A percentile compares a stretch with the other conserved stretches of the same genome.
phyloP scores from a whole-genome alignment of 1,284 basidiomycete genomes.

The Heterobasidion parviporum region DNA sequence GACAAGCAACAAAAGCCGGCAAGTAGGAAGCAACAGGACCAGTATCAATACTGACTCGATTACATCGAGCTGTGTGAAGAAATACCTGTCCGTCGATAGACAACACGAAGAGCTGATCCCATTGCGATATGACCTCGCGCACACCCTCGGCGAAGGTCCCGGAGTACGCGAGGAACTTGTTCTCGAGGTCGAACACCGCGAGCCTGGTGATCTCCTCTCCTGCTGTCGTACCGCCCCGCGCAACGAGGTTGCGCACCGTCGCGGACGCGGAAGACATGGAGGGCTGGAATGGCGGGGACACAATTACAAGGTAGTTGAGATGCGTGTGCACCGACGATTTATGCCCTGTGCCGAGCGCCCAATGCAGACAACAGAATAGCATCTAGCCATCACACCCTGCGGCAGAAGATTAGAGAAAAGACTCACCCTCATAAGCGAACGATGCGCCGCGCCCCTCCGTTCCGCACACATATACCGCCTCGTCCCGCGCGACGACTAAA shows the following conservation, averaged over 20 bases:
- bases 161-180: conserved; percentile 84
- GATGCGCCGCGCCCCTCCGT: conserved; percentile 80
- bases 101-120: conserved; percentile 72
- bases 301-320: conserved; percentile 79
- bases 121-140: conserved; percentile 71
- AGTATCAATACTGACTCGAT: neutral
- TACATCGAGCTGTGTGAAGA: conserved; percentile 2
- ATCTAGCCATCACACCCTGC: neutral
- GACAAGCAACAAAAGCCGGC: too few species aligned
- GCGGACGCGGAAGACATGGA: conserved; percentile 58
- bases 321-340: conserved; percentile 69
- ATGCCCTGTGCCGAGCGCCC: conserved; percentile 32
- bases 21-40: too few species aligned
- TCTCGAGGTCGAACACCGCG: conserved; percentile 88
- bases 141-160: conserved; percentile 77
- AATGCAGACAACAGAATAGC: neutral
- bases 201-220: conserved; percentile 75
- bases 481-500: conserved; percentile 85
- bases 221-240: conserved; percentile 30
- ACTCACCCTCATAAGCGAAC: conserved; percentile 82
- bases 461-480: conserved; percentile 86
- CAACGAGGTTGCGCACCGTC: conserved; percentile 69
- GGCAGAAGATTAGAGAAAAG: neutral
- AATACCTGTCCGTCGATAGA: conserved; percentile 62
- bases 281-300: conserved; percentile 78